Evolutionary conservation across 805 yeast species (phyloP).

Genomic region (Diddensiella santjacobensis): DNA sequence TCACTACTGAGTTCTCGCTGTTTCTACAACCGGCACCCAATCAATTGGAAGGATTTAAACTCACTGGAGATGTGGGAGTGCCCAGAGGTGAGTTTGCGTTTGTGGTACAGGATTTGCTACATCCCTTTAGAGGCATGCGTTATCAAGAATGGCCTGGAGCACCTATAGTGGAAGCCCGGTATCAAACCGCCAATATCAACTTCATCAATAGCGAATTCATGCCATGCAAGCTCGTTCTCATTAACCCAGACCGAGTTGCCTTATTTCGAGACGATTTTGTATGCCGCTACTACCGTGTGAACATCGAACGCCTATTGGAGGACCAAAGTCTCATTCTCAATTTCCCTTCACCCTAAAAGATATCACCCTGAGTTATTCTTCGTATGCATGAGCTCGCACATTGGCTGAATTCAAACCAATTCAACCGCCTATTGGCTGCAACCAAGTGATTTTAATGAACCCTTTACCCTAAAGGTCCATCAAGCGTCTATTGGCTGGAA

Average conservation of each 20-base stretch:
- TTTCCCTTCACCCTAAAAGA: too few relatives aligned
- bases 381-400: too few relatives aligned
- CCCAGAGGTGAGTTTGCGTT: constrained; percentile 30
- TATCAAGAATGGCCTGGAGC: constrained; percentile 3
- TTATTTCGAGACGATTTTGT: neutral
- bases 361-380: too few relatives aligned
- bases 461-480: too few relatives aligned
- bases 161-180: constrained; percentile 1
- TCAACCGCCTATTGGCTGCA: too few relatives aligned
- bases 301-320: neutral
- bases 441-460: too few relatives aligned
- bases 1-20: constrained; percentile 20
- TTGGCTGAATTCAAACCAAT: too few relatives aligned
- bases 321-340: too few relatives aligned
- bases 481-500: too few relatives aligned
- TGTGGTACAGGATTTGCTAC: constrained; percentile 21
- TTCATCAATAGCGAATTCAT: constrained; percentile 5
- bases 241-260: constrained; percentile 4
- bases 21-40: constrained; percentile 25
- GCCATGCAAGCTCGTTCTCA: constrained; percentile 4
- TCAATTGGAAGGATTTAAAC: constrained; percentile 28
- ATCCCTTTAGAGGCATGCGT: neutral
- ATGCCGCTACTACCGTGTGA: neutral
- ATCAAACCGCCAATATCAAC: constrained; percentile 7
- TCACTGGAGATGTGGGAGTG: constrained; percentile 27